These are phyloP conservation scores for Cyberlindnera japonica DNA, from an alignment of 805 yeast genomes.

Conservation along the genomic window DNA sequence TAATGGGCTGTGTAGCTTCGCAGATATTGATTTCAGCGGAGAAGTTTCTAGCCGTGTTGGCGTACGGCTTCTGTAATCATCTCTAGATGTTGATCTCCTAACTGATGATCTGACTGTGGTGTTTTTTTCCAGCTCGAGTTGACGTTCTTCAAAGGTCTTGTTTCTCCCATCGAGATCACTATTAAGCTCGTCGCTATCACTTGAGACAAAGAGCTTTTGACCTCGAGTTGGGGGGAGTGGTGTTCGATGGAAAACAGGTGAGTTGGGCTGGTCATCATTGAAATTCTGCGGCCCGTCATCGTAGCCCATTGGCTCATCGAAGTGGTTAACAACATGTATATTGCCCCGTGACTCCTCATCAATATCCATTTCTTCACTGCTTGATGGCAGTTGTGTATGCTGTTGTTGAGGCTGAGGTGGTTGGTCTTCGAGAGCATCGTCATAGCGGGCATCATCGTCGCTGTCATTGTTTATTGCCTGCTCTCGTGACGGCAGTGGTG, in stretches of 20 bases:
- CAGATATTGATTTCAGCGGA: conserved; percentile 9
- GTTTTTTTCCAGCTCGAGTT: conserved; percentile 20
- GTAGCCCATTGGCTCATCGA: neutral
- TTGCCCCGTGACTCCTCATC: conserved; percentile 26
- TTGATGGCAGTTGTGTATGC: too few species aligned
- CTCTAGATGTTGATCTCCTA: conserved; percentile 2
- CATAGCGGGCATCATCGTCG: conserved; percentile 20
- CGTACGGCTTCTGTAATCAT: neutral
- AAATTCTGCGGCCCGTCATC: conserved; percentile 13
- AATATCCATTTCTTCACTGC: conserved; percentile 27
- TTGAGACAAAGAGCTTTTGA: conserved; percentile 19
- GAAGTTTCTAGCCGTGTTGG: conserved; percentile 11
- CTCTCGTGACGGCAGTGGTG: conserved; percentile 13
- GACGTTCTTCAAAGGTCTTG: conserved; percentile 16
- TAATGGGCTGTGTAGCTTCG: conserved; percentile 12
- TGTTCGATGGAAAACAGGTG: neutral
- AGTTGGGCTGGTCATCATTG: neutral
- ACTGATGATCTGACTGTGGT: conserved; percentile 16
- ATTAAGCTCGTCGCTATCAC: conserved; percentile 14
- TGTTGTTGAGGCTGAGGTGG: conserved; percentile 5
- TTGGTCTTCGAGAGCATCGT: conserved; percentile 24
- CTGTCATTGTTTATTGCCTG: conserved; percentile 7
- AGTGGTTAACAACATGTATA: conserved; percentile 16
- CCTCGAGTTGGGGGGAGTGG: conserved; percentile 13
- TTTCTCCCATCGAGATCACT: neutral